Percentiles rank a stretch among this genome's conserved stretches.
Evolutionary conservation across 2,329 filamentous ascomycete genomes (phyloP).

Genomic region (Cladosporium cucumerinum): DNA sequence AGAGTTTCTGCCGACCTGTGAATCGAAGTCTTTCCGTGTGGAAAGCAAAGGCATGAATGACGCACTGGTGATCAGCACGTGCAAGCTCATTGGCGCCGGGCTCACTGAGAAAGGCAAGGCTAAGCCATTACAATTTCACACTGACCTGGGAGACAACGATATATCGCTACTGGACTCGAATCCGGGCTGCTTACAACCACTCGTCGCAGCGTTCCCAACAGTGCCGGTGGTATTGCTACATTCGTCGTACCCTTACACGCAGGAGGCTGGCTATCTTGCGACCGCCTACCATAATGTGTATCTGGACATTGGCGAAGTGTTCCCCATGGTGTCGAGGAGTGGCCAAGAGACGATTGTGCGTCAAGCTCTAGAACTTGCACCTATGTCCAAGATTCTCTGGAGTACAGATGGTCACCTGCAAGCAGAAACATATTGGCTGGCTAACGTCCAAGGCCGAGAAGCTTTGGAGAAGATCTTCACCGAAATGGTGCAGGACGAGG

Average conservation of each 20-base stretch:
- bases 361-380: constrained; percentile 71
- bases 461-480: constrained; percentile 65
- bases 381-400: constrained; percentile 72
- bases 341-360: constrained; percentile 69
- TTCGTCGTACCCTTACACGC: constrained; percentile 75
- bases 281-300: constrained; percentile 76
- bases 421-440: constrained; percentile 73
- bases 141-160: constrained; percentile 76
- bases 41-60: constrained; percentile 66
- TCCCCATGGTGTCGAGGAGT: constrained; percentile 71
- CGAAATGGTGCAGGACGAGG: constrained; percentile 63
- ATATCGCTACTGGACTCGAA: constrained; percentile 67
- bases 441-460: constrained; percentile 68
- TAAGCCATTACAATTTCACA: constrained; percentile 82
- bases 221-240: constrained; percentile 77
- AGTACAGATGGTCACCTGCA: constrained; percentile 78
- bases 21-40: constrained; percentile 49
- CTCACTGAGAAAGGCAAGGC: constrained; percentile 44
- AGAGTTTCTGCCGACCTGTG: constrained; percentile 40
- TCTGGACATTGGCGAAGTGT: constrained; percentile 78
- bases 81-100: constrained; percentile 53
- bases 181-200: constrained; percentile 68
- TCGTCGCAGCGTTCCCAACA: constrained; percentile 66
- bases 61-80: constrained; percentile 62
- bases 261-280: constrained; percentile 75